Evolutionary conservation across 371 early-diverging fungal genomes (phyloP), one percentile per base, ranked within the genome.

Genomic region (Saksenaea vasiformis): DNA sequence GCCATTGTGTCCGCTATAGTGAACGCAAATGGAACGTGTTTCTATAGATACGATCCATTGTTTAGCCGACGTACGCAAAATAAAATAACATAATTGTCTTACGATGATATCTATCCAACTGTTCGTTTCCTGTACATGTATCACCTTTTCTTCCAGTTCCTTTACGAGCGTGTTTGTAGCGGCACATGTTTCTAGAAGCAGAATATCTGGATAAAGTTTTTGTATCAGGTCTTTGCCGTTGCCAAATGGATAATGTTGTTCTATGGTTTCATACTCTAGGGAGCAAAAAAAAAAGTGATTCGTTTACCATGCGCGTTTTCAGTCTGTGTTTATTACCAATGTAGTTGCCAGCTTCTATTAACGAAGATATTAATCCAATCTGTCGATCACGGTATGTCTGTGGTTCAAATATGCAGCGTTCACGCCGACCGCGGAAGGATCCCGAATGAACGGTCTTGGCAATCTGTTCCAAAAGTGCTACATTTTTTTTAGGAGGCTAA

Each of bases 381-480:
- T 74, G 74, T 31, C 51, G 60, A n/a, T 70, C 74, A 17, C 69
- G 70, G 43, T 68, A 74, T 38, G 38, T 56, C 47, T 70, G 53
- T 3, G 74, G 74, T 11, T 65, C 63, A 64, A 63, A 74, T 14
- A 65, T 31, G 11, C 68, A 43, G 26, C 65, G 67, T 54, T 70
- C 74, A 13, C 68, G 60, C 22, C 73, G 58, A 11, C 70, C 70
- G 10, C 64, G 69, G 17, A 69, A 64, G 13, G 57, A 53, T 15
- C 73, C 73, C 9, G 41, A 44, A 7, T 51, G 31, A 22, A 8
- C 5, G 7, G 28, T 38, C 22, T 68, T 68, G 43, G 38, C 36
- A 27, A 69, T 38, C 24, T 38, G 37, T 5, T 64, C 64, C 15
- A 69, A 53, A 39, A 69, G 54, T 31, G 57, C 69, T 68, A n/a